These are phyloP conservation scores for Leccinum disarticulatum DNA, from an alignment of 768 basidiomycete species.

Conservation along the genomic window DNA sequence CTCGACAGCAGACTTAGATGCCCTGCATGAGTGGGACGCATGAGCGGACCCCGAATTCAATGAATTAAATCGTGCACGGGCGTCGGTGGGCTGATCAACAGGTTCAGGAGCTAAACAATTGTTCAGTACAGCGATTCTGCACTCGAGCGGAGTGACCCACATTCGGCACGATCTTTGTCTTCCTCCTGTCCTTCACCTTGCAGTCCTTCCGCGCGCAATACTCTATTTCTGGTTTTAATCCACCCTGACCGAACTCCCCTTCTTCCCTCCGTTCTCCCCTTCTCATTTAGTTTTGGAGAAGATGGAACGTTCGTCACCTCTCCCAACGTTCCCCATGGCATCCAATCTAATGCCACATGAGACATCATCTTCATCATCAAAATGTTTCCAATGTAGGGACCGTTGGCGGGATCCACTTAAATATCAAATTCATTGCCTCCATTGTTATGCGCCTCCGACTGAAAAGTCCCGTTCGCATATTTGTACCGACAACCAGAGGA, in stretches of 20 bases:
- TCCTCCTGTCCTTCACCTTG: conserved; percentile 46
- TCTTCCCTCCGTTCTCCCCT: conserved; percentile 11
- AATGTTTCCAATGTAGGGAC: no score
- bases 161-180: conserved; percentile 38
- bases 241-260: conserved; percentile 16
- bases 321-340: no score
- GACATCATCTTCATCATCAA: no score
- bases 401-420: no score
- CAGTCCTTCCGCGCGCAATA: conserved; percentile 63
- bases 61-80: conserved; percentile 62
- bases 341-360: no score
- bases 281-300: no score
- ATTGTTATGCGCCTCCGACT: no score
- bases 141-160: conserved; percentile 10
- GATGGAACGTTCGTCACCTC: no score
- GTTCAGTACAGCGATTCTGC: conserved; percentile 6
- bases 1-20: conserved; percentile 16
- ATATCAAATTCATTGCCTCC: no score
- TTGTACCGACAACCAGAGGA: no score
- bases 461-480: no score
- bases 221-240: conserved; percentile 58
- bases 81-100: conserved; percentile 26
- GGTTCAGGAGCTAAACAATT: conserved; percentile 46
- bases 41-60: conserved; percentile 47
- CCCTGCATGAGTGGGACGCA: conserved; percentile 19